These are phyloP conservation scores for Trichoderma gracile DNA, from an alignment of 2,329 filamentous ascomycete species.

Conservation along the genomic window DNA sequence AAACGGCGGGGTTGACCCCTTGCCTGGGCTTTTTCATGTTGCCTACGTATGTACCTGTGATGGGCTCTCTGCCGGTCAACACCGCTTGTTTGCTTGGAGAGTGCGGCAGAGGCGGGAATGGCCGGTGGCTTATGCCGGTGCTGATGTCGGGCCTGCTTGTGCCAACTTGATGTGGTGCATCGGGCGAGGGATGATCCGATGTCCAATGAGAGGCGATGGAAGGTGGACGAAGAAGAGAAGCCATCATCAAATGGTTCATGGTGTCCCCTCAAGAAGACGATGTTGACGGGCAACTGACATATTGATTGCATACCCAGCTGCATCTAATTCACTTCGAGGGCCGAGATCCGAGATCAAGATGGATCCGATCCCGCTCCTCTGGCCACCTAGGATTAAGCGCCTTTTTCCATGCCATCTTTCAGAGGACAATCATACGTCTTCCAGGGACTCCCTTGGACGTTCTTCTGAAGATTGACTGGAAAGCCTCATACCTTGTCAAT, in stretches of 20 bases:
- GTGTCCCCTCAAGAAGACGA: too few species aligned
- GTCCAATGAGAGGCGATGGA: neutral
- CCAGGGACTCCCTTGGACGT: neutral
- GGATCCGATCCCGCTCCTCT: neutral
- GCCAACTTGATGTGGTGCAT: neutral
- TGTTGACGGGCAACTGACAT: too few species aligned
- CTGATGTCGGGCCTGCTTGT: neutral
- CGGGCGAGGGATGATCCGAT: slow-evolving; percentile 10
- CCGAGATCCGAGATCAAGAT: neutral
- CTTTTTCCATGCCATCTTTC: neutral
- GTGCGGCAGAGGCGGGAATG: slow-evolving; percentile 3
- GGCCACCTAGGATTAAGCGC: neutral
- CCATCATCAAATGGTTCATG: too few species aligned
- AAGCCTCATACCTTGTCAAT: neutral
- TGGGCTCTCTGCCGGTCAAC: neutral
- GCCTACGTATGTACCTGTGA: neutral
- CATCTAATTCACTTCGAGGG: too few species aligned
- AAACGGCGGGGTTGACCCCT: neutral
- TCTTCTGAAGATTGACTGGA: neutral
- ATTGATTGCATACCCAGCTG: neutral
- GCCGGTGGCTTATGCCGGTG: neutral
- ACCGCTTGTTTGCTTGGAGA: neutral
- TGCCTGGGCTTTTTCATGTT: neutral
- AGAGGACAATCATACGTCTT: slow-evolving; percentile 3
- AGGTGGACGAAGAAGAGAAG: too few species aligned